Evolutionary conservation across 805 yeast genomes (phyloP).

Genomic region (Yarrowia yakushimensis): DNA sequence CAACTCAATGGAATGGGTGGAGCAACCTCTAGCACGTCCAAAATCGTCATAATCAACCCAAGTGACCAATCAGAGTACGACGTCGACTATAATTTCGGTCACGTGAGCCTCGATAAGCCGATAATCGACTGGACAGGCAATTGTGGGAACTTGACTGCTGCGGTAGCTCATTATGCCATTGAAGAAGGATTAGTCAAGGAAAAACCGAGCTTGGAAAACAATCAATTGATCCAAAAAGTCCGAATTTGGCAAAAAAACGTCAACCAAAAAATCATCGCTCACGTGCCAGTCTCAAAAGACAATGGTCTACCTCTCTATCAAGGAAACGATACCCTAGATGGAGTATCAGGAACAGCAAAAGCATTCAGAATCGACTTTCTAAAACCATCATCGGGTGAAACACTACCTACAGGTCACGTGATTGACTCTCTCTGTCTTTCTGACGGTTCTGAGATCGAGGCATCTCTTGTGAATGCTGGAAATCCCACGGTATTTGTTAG

Average conservation of each 20-base stretch:
- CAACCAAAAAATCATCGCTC: constrained; percentile 1
- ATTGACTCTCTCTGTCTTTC: neutral
- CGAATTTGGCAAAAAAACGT: constrained; percentile 20
- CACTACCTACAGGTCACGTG: constrained; percentile 26
- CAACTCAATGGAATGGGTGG: constrained; percentile 28
- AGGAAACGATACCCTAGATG: constrained; percentile 17
- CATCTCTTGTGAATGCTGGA: constrained; percentile 7
- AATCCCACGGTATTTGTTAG: constrained; percentile 17
- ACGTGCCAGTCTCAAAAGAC: constrained; percentile 4
- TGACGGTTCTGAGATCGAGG: neutral
- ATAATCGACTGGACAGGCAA: constrained; percentile 27
- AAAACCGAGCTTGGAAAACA: no score
- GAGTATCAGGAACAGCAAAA: constrained; percentile 20
- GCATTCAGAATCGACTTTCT: constrained; percentile 24
- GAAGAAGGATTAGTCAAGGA: neutral
- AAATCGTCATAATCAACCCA: constrained; percentile 22
- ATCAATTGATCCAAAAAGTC: constrained; percentile 2
- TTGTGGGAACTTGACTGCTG: constrained; percentile 28
- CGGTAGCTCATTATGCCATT: constrained; percentile 27
- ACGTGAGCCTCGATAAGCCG: constrained; percentile 22
- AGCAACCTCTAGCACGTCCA: constrained; percentile 27
- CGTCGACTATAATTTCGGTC: constrained; percentile 27
- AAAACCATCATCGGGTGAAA: constrained; percentile 24
- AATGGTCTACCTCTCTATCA: neutral
- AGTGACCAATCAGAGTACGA: neutral